Evolutionary conservation across 1,284 basidiomycete species (phyloP).

Genomic region (Albatrellus sp.): DNA sequence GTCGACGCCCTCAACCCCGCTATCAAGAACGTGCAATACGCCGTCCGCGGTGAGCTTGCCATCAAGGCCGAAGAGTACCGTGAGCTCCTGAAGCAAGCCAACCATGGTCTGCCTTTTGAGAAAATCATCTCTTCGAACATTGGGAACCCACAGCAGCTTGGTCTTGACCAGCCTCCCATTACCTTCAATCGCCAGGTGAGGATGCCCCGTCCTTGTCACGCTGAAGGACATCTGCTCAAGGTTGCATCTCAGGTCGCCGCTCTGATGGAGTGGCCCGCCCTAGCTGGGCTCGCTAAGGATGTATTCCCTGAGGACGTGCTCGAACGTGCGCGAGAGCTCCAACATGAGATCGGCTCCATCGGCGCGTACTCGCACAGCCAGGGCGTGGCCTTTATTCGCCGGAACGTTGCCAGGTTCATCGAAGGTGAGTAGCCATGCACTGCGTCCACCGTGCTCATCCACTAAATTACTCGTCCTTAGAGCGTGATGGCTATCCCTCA

Average conservation of each 20-base stretch:
- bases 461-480: constrained; percentile 26
- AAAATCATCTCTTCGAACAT: constrained; percentile 94
- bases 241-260: constrained; percentile 57
- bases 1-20: constrained; percentile 69
- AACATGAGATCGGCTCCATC: constrained; percentile 83
- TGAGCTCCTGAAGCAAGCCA: constrained; percentile 46
- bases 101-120: constrained; percentile 70
- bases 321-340: constrained; percentile 69
- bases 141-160: constrained; percentile 95
- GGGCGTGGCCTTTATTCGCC: constrained; percentile 81
- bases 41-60: constrained; percentile 93
- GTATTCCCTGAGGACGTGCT: constrained; percentile 84
- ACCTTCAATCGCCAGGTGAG: constrained; percentile 87
- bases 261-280: constrained; percentile 83
- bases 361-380: constrained; percentile 97
- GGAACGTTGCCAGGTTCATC: constrained; percentile 87
- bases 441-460: not conserved
- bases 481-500: constrained; percentile 80
- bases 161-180: constrained; percentile 85
- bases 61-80: constrained; percentile 85
- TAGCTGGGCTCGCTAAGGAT: constrained; percentile 66
- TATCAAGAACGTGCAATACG: constrained; percentile 86
- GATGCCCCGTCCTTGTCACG: constrained; percentile 5
- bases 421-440: constrained; percentile 36
- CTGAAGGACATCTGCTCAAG: not conserved